Percentiles rank a stretch among this genome's conserved stretches.
Conservation (phyloP, 331 rosid genomes). For the Pyracantha coccinea region DNA sequence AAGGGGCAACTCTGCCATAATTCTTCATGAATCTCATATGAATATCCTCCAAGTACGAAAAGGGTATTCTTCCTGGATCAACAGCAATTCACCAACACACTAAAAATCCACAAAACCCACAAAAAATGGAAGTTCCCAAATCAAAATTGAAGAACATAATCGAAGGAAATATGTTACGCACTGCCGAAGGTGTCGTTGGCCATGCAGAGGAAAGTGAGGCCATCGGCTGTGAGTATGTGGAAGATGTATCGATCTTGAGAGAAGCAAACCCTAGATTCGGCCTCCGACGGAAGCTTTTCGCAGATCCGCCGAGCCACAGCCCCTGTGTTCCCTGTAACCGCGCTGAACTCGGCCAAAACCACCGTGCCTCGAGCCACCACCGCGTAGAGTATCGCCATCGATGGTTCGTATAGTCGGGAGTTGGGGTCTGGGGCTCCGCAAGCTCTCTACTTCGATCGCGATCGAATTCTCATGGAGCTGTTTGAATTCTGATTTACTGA, state of each 20-base stretch:
- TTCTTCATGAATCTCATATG: conserved; percentile 99
- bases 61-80: conserved; percentile 84
- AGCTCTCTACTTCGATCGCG: conserved; percentile 26
- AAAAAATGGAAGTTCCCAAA: neutral
- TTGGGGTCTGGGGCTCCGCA: neutral
- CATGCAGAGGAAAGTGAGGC: conserved; percentile 78
- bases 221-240: conserved; percentile 80
- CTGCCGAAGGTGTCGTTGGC: conserved; percentile 94
- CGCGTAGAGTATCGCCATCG: conserved; percentile 94
- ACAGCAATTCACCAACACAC: conserved; percentile 8
- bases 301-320: conserved; percentile 87
- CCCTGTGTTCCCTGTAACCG: conserved; percentile 90
- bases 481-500: conserved; percentile 1
- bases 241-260: conserved; percentile 98
- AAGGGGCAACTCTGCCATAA: conserved; percentile 74
- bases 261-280: conserved; percentile 87
- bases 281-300: conserved; percentile 86
- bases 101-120: neutral
- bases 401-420: neutral
- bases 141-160: neutral
- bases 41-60: conserved; percentile 88
- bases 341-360: conserved; percentile 90
- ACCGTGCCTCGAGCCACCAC: conserved; percentile 89
- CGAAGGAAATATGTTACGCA: conserved; percentile 3
- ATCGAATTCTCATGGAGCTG: conserved; percentile 22